Evolutionary conservation across 768 basidiomycete genomes (phyloP), one percentile per base, ranked within the genome.

Genomic region (Pisolithus microcarpus): DNA sequence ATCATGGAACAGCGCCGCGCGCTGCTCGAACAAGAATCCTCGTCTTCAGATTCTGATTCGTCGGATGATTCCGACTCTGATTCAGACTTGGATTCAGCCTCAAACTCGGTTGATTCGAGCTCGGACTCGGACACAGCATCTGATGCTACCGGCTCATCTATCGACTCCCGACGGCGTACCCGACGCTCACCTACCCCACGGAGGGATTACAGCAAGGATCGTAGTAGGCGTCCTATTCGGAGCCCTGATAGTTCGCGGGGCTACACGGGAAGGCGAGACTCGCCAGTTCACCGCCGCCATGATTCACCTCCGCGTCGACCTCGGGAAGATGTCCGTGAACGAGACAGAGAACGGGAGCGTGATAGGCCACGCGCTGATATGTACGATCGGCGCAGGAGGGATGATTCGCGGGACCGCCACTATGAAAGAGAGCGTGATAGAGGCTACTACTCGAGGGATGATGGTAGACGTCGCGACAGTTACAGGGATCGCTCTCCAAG

Each of bases 1-100:
- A 91, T 97, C 61, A 87, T 96, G 84, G 93, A 93, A 62, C 92
- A 95, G 69, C 84, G 91, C 34, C 86, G 89, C 31, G 89, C 88
- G 3, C 83, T 89, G 77, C 75, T 91, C 23, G 88, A 87, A 63
- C 87, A 82, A 19, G 77, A 74, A 46, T 75, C 76, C 0, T 75
- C 72, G 6, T 74, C 74, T 1, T 74, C 74, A 1, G 71, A 70
- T 38, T 65, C 67, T 5, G 68, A 68, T 48, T 65, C 66, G 2
- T 51, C 50, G 1, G 61, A 45, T 15, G 39, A 40, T 8, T 64
- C 65, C 0, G 76, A 80, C 56, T 75, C 76, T 0, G 65, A 68
- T 49, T 67, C 71, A 5, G 72, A 26, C 26, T 69, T 69, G 1
- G 65, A 68, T 49, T 67, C 71, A 7, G 71, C 70, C 34, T 67